These are phyloP conservation scores for Schrenkiella parvula DNA, from an alignment of 345 rosid genomes.

Conservation along the genomic window DNA sequence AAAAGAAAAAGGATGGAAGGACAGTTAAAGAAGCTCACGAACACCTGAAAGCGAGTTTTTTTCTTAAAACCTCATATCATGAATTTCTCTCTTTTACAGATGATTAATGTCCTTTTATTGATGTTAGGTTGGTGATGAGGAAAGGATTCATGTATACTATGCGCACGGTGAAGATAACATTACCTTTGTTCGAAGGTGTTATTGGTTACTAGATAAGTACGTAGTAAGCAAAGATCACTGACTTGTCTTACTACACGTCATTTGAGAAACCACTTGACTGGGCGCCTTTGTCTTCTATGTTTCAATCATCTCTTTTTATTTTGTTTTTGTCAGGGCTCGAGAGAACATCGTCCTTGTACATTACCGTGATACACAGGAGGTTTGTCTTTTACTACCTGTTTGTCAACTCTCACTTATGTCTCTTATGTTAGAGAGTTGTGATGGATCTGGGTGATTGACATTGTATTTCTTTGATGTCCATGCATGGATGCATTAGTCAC, in stretches of 20 bases:
- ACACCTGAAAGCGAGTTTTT: slow-evolving; percentile 79
- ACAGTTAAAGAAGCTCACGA: slow-evolving; percentile 99
- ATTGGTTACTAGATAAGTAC: slow-evolving; percentile 98
- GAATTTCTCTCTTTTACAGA: background rate
- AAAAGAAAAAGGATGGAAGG: slow-evolving; percentile 98
- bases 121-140: slow-evolving; percentile 82
- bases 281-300: background rate
- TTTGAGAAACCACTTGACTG: slow-evolving; percentile 11
- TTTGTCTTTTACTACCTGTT: slow-evolving; percentile 34
- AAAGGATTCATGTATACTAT: slow-evolving; percentile 97
- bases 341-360: slow-evolving; percentile 98
- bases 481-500: background rate
- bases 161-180: slow-evolving; percentile 92
- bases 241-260: background rate
- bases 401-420: background rate
- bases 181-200: slow-evolving; percentile 97
- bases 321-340: slow-evolving; percentile 43
- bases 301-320: background rate
- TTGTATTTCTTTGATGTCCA: background rate
- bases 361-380: slow-evolving; percentile 98
- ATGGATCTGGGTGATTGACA: background rate
- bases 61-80: background rate
- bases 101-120: background rate
- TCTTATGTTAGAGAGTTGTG: slow-evolving; percentile 5
- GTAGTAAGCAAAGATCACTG: slow-evolving; percentile 30